phyloP scores from a whole-genome alignment of 352 stramenopile genomes.

The Phytophthora syringae region DNA sequence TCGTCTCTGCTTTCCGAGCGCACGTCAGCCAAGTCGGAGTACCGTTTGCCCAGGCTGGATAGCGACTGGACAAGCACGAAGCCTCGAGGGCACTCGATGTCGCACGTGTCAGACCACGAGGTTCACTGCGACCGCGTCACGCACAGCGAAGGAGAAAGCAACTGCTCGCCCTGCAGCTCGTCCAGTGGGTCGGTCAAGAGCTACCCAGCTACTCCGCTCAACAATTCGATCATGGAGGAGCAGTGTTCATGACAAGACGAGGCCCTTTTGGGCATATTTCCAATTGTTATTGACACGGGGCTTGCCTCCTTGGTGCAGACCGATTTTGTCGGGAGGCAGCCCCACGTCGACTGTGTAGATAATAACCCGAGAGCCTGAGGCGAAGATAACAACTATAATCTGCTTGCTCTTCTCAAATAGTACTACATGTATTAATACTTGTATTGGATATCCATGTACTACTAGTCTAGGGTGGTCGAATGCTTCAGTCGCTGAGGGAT shows the following conservation, averaged over 20 bases:
- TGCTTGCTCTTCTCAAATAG: background rate
- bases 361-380: slow-evolving; percentile 9
- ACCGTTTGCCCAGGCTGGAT: slow-evolving; percentile 35
- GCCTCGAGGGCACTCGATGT: slow-evolving; percentile 57
- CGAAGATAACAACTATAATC: slow-evolving; percentile 27
- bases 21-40: slow-evolving; percentile 32
- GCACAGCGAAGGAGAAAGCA: slow-evolving; percentile 55
- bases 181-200: slow-evolving; percentile 29
- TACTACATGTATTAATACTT: too few relatives aligned
- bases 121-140: slow-evolving; percentile 31
- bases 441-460: too few relatives aligned
- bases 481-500: slow-evolving; percentile 16
- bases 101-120: slow-evolving; percentile 41
- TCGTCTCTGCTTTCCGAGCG: slow-evolving; percentile 15
- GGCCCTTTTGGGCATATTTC: slow-evolving; percentile 19
- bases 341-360: slow-evolving; percentile 17
- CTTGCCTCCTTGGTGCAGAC: slow-evolving; percentile 6
- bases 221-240: slow-evolving; percentile 33
- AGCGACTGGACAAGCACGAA: slow-evolving; percentile 48
- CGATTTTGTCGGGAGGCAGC: slow-evolving; percentile 20
- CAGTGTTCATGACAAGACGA: slow-evolving; percentile 37
- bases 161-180: slow-evolving; percentile 47
- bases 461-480: too few relatives aligned
- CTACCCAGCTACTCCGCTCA: slow-evolving; percentile 27
- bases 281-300: slow-evolving; percentile 29